phyloP scores from a whole-genome alignment of 176 grass and related monocot species.

The Hordeum marinum region DNA sequence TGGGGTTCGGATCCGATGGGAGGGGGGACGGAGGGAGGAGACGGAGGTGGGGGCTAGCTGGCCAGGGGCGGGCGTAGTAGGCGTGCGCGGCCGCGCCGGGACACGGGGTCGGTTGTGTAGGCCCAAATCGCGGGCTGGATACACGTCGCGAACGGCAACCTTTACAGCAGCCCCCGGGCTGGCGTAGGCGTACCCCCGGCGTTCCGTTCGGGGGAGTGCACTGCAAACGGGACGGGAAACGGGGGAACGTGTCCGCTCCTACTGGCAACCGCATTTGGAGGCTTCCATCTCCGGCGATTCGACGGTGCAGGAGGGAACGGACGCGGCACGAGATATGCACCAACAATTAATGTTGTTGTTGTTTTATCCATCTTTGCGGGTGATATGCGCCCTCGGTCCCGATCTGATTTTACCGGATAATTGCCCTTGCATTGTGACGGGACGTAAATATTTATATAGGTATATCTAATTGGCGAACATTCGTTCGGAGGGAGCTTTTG shows the following conservation, averaged over 20 bases:
- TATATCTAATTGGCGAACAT: too few species aligned
- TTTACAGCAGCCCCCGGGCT: neutral
- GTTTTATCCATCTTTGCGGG: too few species aligned
- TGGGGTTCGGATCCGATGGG: constrained; percentile 71
- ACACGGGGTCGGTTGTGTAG: neutral
- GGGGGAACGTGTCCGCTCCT: neutral
- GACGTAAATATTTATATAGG: neutral
- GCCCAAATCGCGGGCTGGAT: neutral
- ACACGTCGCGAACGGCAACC: neutral
- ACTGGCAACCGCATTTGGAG: neutral
- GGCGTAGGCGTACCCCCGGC: too few species aligned
- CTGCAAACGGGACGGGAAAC: neutral
- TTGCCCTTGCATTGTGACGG: too few species aligned
- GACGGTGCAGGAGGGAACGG: neutral
- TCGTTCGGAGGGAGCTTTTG: too few species aligned
- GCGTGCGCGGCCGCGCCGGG: neutral
- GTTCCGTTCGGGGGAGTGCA: neutral
- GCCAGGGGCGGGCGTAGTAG: neutral
- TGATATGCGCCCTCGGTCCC: too few species aligned
- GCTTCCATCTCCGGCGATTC: neutral
- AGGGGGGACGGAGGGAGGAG: neutral
- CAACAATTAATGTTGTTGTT: too few species aligned
- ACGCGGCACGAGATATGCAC: neutral
- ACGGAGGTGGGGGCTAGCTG: neutral
- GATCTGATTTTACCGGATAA: too few species aligned